Base-by-base conservation (phyloP, 768 basidiomycete genomes). In the Lentinus tigrinus region DNA sequence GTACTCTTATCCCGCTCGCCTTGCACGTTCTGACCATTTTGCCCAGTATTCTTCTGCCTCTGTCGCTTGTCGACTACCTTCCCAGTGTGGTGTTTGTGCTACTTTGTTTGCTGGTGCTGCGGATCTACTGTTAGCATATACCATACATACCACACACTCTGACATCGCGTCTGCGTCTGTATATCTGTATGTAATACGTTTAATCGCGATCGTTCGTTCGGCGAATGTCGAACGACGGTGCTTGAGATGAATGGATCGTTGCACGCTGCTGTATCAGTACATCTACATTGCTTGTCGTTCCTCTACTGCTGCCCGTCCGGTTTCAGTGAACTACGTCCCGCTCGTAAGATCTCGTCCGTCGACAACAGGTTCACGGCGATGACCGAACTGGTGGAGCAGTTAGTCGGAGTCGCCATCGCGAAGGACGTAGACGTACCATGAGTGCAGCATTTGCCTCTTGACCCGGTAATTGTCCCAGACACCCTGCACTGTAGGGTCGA, bases 401-500 rank as follows among this genome's bases (percentile, higher is more conserved):
- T 62, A 70, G 71, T 58, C 6, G 6, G 31, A 31, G 31, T 62
- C 66, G 58, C 63, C 53, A 53, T 62, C 54, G 36, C 37, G 60
- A 52, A 43, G 13, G 47, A 9, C 10, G 42, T 26, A 39, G 26
- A 76, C 86, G 70, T 65, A 95, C 94, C 92, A 93, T 68, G 94
- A 96, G 70, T 98, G 95, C 46, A 99, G 76, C 94, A 99, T 97
- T 71, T 99, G 97, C 60, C 96, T 81, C 80, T 99, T 99, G 60
- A 99, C 97, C 63, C 97, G 81, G 71, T 97, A 98, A 76, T 98
- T 98, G 72, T 99, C 97, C 95, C 95, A 99, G 26, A 99, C 87
- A 37, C 97, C 97, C 69, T 95, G 91, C 5, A 93, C 87, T 10
- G 92, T 92, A 21, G 97, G 97, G 69, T 99, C 96, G 69, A 96